Percentiles rank a stretch among this genome's conserved stretches.
Evolutionary conservation across 2,329 filamentous ascomycete species (phyloP).

Genomic region (Colletotrichum neosansevieriae): DNA sequence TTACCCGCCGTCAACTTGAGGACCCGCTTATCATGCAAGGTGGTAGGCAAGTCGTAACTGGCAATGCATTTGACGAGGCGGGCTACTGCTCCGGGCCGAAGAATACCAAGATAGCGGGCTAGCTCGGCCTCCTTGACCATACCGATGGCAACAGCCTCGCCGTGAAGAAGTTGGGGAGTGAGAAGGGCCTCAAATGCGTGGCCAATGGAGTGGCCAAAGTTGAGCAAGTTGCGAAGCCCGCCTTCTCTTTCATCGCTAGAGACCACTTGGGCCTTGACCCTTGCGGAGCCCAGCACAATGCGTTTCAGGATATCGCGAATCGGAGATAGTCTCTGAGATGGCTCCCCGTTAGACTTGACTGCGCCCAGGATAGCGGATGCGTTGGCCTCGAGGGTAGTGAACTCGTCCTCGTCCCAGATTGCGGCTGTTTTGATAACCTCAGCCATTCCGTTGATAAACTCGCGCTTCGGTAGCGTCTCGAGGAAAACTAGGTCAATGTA

Average conservation of each 20-base stretch:
- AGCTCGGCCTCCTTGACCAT: constrained; percentile 99
- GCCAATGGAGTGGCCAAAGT: constrained; percentile 98
- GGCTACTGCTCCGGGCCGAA: constrained; percentile 88
- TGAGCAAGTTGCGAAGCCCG: constrained; percentile 91
- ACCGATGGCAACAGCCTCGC: constrained; percentile 94
- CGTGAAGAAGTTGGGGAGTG: constrained; percentile 94
- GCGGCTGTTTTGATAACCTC: constrained; percentile 98
- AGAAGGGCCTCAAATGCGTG: constrained; percentile 96
- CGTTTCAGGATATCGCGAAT: constrained; percentile 79
- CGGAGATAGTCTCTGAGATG: constrained; percentile 69
- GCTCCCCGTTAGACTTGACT: constrained; percentile 66
- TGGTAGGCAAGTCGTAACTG: constrained; percentile 91
- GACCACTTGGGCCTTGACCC: constrained; percentile 93
- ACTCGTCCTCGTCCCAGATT: constrained; percentile 93
- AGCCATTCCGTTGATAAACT: constrained; percentile 99
- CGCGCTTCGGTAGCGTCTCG: constrained; percentile 87
- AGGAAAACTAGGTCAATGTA: constrained; percentile 95
- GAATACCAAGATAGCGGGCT: constrained; percentile 86
- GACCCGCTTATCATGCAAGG: constrained; percentile 85
- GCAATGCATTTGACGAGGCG: constrained; percentile 92
- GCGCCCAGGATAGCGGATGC: constrained; percentile 81
- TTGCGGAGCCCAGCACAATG: constrained; percentile 90
- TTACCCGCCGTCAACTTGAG: constrained; percentile 87
- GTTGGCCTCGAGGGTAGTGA: constrained; percentile 84
- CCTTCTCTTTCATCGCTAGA: constrained; percentile 95